Percentiles rank a stretch among this genome's conserved stretches.
Evolutionary conservation across 2,329 filamentous ascomycete species (phyloP).

Genomic region (Colletotrichum sp.): DNA sequence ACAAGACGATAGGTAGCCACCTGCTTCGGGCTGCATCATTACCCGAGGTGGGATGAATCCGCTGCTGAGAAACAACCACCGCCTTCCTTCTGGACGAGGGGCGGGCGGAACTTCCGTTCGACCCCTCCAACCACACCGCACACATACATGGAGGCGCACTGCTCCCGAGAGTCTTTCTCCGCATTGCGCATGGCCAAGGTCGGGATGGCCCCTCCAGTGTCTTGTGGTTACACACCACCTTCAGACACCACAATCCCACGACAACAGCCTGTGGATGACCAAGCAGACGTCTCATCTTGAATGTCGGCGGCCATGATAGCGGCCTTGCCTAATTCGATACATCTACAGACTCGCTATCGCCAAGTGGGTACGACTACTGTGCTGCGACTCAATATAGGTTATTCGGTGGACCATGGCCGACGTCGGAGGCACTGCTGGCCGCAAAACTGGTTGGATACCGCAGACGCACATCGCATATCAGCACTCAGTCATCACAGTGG

Average conservation of each 20-base stretch:
- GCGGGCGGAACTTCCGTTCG: slow-evolving; percentile 14
- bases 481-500: not conserved
- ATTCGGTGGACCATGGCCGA: slow-evolving; percentile 14
- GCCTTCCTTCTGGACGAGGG: not conserved
- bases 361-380: not conserved
- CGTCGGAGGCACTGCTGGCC: slow-evolving; percentile 3
- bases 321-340: not conserved
- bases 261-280: not conserved
- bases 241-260: not conserved
- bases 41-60: slow-evolving; percentile 14
- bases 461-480: not conserved
- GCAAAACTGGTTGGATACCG: not conserved
- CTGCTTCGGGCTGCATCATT: not conserved
- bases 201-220: not conserved
- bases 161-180: not conserved
- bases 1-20: not conserved
- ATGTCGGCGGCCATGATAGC: not conserved
- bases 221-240: not conserved
- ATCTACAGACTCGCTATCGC: not conserved
- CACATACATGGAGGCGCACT: not conserved
- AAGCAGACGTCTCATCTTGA: not conserved
- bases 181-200: not conserved
- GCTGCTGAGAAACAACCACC: not conserved
- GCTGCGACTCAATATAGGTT: not conserved
- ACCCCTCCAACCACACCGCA: slow-evolving; percentile 9